Evolutionary conservation across 495 filamentous ascomycete species (phyloP), one percentile per base, ranked within the genome.

Genomic region (Massariosphaeria phaeospora): DNA sequence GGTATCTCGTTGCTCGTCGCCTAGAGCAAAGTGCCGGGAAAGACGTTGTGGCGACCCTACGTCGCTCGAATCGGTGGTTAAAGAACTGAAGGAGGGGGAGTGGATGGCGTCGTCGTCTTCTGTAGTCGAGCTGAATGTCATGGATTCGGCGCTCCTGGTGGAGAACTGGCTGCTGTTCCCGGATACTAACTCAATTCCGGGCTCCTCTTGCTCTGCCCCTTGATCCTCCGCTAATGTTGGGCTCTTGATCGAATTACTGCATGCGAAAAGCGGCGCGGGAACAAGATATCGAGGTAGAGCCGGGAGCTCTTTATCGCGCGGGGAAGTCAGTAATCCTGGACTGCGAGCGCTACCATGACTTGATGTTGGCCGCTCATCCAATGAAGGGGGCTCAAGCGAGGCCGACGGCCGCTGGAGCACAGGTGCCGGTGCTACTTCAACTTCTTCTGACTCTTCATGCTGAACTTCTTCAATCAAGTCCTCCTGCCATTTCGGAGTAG

Each of bases 41-140:
- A 57, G 18, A 3, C 49, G 30, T 17, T 38, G 34, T 4, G 59
- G 59, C 18, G 59, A 53, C 1, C 21, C 42, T 8, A 47, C 33
- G 3, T 58, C 59, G 29, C 52, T 53, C 10, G 49, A 54, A 23
- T 40, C 45, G 36, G 43, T 63, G 20, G 59, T 63, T 29, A 63
- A 26, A 9, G 54, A 63, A 33, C 54, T 58, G 38, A 63, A 58
- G 3, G 59, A 58, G 2, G 59, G 59, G 24, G 59, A 63, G 29
- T 63, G 49, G 20, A 58, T 39, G 12, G 17, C 33, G 30, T 51
- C 59, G 17, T 45, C 48, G 5, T 63, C 54, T 18, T 43, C 46
- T 5, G 24, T 35, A 2, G 49, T 42, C 17, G 41, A 40, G 20
- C 48, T 50, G 42, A 44, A 58, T 18, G 41, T 34, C 6, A 31